Evolutionary conservation across 2,329 filamentous ascomycete genomes (phyloP), one percentile per base, ranked within the genome.

Genomic region (Aspergillus clavatus): DNA sequence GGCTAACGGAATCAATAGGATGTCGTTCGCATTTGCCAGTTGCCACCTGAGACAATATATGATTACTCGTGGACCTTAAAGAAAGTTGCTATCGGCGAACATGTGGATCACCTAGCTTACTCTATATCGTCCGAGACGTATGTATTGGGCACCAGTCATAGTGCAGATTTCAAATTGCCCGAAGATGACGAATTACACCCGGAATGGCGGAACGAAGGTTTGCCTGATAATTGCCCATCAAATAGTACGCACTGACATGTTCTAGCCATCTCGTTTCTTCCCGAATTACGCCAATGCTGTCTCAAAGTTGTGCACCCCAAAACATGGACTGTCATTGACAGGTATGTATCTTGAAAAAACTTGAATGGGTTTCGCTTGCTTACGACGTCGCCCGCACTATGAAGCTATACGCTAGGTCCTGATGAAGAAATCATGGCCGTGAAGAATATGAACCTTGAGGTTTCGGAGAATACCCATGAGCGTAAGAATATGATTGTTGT

Each of bases 391-490:
- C 37, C 12, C 18, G 23, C 7, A 27, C 18, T n/a, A 16, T 28
- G 18, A 51, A 74, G 71, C 39, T 73, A 89, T 42, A 73, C 82
- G 35, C 77, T 95, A 53, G 87, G 90, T 43, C 72, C 80, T 0
- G 83, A 78, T 50, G 91, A 96, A 68, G 79, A 82, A 10, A 76
- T 95, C 11, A 84, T 93, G 62, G 88, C 86, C 50, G 80, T 97
- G 59, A 84, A 91, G 64, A 84, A 86, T 4, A 77, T 97, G 29
- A 85, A 86, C 43, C 79, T 98, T 11, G 93, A 97, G 66, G 77
- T 95, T 6, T 96, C 90, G 0, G 93, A 98, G 68, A 82, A 84
- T 26, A 96, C 89, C 0, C 88, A 93, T 61, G 87, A 95, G 63
- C 83, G 89, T 12, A 86, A 83, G 58, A 84, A 87, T 59, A 77